Base-by-base conservation (phyloP, 2,329 filamentous ascomycete species). In the Daldinia sp. region DNA sequence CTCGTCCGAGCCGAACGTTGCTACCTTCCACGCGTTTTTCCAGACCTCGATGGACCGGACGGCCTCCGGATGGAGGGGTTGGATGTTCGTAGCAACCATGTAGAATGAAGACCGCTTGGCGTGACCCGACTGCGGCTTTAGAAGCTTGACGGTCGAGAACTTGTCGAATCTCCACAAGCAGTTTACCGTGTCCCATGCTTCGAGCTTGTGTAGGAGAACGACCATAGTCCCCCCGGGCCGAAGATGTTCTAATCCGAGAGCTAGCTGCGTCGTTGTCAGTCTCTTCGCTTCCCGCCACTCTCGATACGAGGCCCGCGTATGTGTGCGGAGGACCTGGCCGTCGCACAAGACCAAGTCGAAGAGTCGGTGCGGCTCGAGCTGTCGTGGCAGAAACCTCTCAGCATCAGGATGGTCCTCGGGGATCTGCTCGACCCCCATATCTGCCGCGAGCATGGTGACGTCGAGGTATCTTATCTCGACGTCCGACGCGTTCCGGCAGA, bases 61-160 rank as follows among this genome's bases (percentile, higher is more conserved):
- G 0, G 80, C 82, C 27, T 75, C 71, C 0, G 66, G 41, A 15
- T 64, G 61, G 3, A 71, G 37, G 4, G 74, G 73, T 39, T 77
- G 72, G 0, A 87, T 73, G 2, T 79, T 67, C 1, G 70, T 77
- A 1, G 83, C 83, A 8, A 87, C 62, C 68, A 86, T 73, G 67
- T 87, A 87, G 64, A 86, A 87, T 0, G 82, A 85, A 0, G 79
- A 82, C 3, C 79, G 73, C 17, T 72, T 81, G 1, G 67, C 70
- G 59, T 86, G 81, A 2, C 60, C 67, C 1, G 6, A 69, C 1
- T 6, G 64, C 0, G 81, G 82, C 68, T 87, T 87, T 70, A 77
- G 81, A 0, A 85, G 64, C 19, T 59, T 39, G 0, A 85, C 67
- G 0, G 69, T 43, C 0, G 81, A 73, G 56, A 86, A 83, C n/a